These are phyloP conservation scores for Sphaerulina vaccinii DNA, from an alignment of 2,329 filamentous ascomycete species.

Conservation along the genomic window DNA sequence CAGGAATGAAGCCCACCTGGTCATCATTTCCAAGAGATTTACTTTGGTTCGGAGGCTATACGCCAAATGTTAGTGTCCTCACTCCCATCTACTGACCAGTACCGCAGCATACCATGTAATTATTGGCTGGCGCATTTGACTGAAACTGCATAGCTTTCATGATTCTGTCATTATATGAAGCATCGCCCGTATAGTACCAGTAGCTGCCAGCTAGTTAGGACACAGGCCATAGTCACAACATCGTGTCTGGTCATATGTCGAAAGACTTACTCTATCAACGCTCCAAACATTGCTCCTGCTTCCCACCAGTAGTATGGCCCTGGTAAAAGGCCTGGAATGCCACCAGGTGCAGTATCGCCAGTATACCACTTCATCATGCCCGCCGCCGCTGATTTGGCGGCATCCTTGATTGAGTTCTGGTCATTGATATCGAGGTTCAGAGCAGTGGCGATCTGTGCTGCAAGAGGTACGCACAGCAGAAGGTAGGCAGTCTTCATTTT, in stretches of 20 bases:
- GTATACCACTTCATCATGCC: conserved; percentile 55
- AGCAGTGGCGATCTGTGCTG: conserved; percentile 21
- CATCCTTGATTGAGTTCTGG: conserved; percentile 45
- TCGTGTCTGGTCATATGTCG: too few species aligned
- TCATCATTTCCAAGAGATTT: conserved; percentile 56
- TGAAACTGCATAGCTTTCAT: conserved; percentile 60
- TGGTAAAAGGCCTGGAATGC: conserved; percentile 57
- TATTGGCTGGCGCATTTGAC: conserved; percentile 53
- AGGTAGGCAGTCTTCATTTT: background rate
- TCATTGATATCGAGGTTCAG: conserved; percentile 29
- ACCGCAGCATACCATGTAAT: conserved; percentile 54
- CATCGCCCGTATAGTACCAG: conserved; percentile 66
- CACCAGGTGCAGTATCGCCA: conserved; percentile 53
- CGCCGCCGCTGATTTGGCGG: conserved; percentile 44
- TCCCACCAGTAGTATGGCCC: conserved; percentile 76
- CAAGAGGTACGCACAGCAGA: conserved; percentile 15
- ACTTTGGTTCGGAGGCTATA: conserved; percentile 44
- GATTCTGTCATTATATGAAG: conserved; percentile 60
- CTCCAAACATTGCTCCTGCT: conserved; percentile 60
- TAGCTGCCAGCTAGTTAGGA: too few species aligned
- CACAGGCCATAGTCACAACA: too few species aligned
- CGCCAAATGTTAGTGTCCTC: background rate
- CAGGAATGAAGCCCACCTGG: conserved; percentile 40
- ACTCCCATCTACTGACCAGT: background rate
- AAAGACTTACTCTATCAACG: conserved; percentile 67